Percentiles rank a stretch among this genome's conserved stretches.
These are phyloP conservation scores for Rhodomyrtus psidioides DNA, from an alignment of 441 rosid species.

Conservation along the genomic window DNA sequence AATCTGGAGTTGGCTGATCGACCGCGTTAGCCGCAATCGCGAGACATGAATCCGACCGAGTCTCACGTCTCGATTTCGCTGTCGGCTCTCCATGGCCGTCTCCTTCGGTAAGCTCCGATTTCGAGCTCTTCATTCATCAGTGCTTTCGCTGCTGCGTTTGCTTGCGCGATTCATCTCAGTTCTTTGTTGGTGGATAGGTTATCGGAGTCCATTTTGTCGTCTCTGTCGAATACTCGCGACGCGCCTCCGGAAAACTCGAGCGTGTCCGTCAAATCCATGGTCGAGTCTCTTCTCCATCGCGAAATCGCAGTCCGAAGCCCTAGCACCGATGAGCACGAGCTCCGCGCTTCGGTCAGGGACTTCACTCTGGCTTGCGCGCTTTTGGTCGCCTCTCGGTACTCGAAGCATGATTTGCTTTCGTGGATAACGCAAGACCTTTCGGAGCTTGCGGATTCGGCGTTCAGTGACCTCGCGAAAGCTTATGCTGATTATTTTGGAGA, in stretches of 20 bases:
- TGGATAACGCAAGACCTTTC: slow-evolving; percentile 54
- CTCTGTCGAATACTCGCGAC: slow-evolving; percentile 31
- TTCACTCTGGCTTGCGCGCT: slow-evolving; percentile 62
- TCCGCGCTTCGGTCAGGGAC: slow-evolving; percentile 24
- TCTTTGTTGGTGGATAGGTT: slow-evolving; percentile 26
- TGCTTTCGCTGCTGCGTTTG: background rate
- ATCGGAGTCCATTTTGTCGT: slow-evolving; percentile 25
- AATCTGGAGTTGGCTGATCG: background rate
- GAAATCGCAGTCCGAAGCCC: background rate
- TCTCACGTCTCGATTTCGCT: slow-evolving; percentile 4
- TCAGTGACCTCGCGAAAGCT: slow-evolving; percentile 29
- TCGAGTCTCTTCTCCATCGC: slow-evolving; percentile 37
- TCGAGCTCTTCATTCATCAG: background rate
- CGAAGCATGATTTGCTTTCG: slow-evolving; percentile 51
- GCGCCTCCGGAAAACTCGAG: slow-evolving; percentile 32
- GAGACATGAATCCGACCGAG: background rate
- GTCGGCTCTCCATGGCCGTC: slow-evolving; percentile 31
- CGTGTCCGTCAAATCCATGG: slow-evolving; percentile 35
- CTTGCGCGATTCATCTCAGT: background rate
- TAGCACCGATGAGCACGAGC: slow-evolving; percentile 3
- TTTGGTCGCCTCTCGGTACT: slow-evolving; percentile 41
- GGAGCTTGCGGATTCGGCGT: slow-evolving; percentile 20
- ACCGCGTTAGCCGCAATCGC: background rate
- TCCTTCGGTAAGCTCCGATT: slow-evolving; percentile 30
- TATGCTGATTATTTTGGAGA: slow-evolving; percentile 14